Evolutionary conservation across 1,284 basidiomycete genomes (phyloP).

Genomic region (Moesziomyces aphidis): DNA sequence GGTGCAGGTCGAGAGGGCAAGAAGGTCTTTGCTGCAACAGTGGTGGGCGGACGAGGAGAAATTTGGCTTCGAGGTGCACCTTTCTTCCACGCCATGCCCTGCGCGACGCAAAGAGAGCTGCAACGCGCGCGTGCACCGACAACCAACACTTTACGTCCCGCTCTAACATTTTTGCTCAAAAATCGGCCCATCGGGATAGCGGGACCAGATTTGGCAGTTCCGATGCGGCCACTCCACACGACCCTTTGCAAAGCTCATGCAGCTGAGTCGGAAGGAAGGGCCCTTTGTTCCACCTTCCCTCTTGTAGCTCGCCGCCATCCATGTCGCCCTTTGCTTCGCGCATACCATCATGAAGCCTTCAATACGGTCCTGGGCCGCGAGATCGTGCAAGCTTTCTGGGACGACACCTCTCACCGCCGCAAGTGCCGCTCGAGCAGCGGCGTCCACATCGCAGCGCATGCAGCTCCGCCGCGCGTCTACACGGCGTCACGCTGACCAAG

Average conservation of each 20-base stretch:
- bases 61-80: not conserved
- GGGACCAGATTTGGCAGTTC: not conserved
- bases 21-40: not conserved
- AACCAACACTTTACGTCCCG: not conserved
- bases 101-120: not conserved
- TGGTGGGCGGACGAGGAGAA: not conserved
- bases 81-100: too few relatives aligned
- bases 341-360: slow-evolving; percentile 16
- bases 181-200: not conserved
- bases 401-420: not conserved
- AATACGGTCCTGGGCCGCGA: slow-evolving; percentile 7
- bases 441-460: not conserved
- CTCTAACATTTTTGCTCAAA: too few relatives aligned
- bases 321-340: not conserved
- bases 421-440: not conserved
- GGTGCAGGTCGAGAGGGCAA: not conserved
- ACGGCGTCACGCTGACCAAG: too few relatives aligned
- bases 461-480: not conserved
- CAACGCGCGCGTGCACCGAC: not conserved
- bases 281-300: not conserved
- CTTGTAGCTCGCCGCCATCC: not conserved
- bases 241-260: too few relatives aligned
- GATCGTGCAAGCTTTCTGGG: not conserved
- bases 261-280: too few relatives aligned
- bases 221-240: too few relatives aligned